These are phyloP conservation scores for Pyrenula aspistea DNA, from an alignment of 495 filamentous ascomycete species.

Conservation along the genomic window DNA sequence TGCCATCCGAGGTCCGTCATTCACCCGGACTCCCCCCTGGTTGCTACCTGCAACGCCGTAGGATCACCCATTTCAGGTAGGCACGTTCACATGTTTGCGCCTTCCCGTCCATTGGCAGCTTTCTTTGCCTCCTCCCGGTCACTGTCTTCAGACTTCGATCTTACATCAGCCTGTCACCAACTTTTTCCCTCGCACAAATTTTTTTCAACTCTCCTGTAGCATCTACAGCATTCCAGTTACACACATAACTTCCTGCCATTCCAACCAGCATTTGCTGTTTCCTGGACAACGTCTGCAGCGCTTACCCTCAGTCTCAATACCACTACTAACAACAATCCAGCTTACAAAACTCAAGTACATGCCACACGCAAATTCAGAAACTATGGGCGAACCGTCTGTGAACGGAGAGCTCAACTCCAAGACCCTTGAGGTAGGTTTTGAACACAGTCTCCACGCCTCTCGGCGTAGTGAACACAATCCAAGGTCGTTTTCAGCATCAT, in stretches of 20 bases:
- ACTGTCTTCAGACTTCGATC: not conserved
- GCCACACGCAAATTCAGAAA: constrained; percentile 31
- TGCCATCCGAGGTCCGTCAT: not conserved
- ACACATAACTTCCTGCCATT: too few relatives aligned
- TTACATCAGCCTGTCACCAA: not conserved
- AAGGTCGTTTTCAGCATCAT: constrained; percentile 1
- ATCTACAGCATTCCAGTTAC: constrained; percentile 15
- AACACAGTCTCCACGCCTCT: not conserved
- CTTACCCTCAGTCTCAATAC: not conserved
- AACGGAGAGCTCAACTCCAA: constrained; percentile 62
- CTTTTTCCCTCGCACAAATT: not conserved
- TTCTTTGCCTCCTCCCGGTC: constrained; percentile 1
- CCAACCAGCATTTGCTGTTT: too few relatives aligned
- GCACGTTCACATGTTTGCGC: not conserved
- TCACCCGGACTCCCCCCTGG: not conserved
- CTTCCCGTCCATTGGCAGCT: not conserved
- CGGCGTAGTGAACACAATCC: not conserved
- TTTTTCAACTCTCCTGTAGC: constrained; percentile 4
- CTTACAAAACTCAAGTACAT: constrained; percentile 9
- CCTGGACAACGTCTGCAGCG: not conserved
- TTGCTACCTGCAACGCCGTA: not conserved
- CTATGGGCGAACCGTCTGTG: constrained; percentile 35
- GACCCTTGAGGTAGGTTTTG: constrained; percentile 48
- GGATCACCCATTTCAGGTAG: not conserved
- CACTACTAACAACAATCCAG: not conserved